Evolutionary conservation across 2,329 filamentous ascomycete species (phyloP).

Genomic region (Periconia sp.): DNA sequence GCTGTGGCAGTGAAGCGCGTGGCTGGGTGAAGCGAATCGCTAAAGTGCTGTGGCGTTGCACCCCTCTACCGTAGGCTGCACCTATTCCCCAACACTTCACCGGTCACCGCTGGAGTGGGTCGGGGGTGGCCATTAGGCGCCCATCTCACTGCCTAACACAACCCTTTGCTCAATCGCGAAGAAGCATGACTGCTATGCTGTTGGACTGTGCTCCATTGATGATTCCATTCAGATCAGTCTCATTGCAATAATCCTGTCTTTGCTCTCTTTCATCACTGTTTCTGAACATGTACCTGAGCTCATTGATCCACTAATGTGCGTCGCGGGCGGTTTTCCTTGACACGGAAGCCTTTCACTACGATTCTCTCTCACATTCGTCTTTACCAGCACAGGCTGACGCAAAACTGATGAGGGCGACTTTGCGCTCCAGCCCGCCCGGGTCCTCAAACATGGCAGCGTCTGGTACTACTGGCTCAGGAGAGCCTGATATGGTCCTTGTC

Average conservation of each 20-base stretch:
- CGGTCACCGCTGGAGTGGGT: no score
- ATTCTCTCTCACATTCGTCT: no score
- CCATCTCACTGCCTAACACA: background rate
- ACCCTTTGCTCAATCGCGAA: background rate
- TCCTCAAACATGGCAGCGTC: slow-evolving; percentile 8
- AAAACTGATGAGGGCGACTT: slow-evolving; percentile 8
- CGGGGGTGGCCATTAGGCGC: background rate
- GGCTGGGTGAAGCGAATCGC: no score
- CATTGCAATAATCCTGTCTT: background rate
- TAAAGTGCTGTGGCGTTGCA: no score
- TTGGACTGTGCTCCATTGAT: background rate
- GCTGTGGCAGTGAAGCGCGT: background rate
- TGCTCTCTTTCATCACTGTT: no score
- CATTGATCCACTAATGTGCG: no score
- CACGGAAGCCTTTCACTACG: no score
- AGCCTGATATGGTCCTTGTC: slow-evolving; percentile 40
- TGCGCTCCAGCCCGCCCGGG: slow-evolving; percentile 6
- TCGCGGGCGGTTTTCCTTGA: no score
- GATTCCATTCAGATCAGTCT: background rate
- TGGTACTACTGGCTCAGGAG: slow-evolving; percentile 21
- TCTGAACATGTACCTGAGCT: no score
- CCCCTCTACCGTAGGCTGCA: no score
- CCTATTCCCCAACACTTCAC: no score
- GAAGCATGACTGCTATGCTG: background rate
- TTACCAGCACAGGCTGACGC: no score